A percentile compares a stretch with the other conserved stretches of the same genome.
Conservation (phyloP, 2,329 filamentous ascomycete genomes). For the Tolypocladium amazonense region DNA sequence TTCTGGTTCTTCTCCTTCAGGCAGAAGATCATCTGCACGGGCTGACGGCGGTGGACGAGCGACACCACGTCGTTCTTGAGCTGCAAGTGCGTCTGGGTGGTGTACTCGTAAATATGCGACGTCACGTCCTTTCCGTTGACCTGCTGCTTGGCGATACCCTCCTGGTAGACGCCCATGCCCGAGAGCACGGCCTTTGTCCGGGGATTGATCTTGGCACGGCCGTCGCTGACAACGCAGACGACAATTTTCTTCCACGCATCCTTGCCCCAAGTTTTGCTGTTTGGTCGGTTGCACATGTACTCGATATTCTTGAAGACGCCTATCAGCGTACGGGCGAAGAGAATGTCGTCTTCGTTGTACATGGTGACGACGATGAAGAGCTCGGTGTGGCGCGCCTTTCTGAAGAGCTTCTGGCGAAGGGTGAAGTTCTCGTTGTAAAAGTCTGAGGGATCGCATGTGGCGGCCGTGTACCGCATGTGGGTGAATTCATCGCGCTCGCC, state of each 20-base stretch:
- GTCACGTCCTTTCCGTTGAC: constrained; percentile 96
- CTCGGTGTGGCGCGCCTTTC: constrained; percentile 85
- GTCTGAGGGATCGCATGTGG: constrained; percentile 82
- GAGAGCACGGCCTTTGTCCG: constrained; percentile 82
- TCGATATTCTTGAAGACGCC: constrained; percentile 99
- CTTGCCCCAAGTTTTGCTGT: constrained; percentile 96
- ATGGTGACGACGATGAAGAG: constrained; percentile 95
- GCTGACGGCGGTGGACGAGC: constrained; percentile 75
- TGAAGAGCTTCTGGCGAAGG: constrained; percentile 80
- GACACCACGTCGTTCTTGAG: constrained; percentile 85
- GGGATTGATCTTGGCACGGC: constrained; percentile 92
- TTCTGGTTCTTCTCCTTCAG: constrained; percentile 99
- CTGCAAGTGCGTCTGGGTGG: constrained; percentile 73
- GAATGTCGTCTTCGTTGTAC: constrained; percentile 97
- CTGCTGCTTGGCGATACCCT: constrained; percentile 96
- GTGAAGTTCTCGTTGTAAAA: constrained; percentile 89
- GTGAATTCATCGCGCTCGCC: constrained; percentile 87
- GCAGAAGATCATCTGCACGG: constrained; percentile 95
- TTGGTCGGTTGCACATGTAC: constrained; percentile 88
- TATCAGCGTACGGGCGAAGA: constrained; percentile 91
- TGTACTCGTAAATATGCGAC: constrained; percentile 95
- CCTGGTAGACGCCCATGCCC: constrained; percentile 92
- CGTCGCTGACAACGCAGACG: constrained; percentile 93
- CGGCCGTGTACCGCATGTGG: constrained; percentile 87
- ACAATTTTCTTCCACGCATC: constrained; percentile 99